A percentile compares a stretch with the other conserved stretches of the same genome.
Evolutionary conservation across 2,329 filamentous ascomycete genomes (phyloP).

Genomic region (Pseudogymnoascus sp.): DNA sequence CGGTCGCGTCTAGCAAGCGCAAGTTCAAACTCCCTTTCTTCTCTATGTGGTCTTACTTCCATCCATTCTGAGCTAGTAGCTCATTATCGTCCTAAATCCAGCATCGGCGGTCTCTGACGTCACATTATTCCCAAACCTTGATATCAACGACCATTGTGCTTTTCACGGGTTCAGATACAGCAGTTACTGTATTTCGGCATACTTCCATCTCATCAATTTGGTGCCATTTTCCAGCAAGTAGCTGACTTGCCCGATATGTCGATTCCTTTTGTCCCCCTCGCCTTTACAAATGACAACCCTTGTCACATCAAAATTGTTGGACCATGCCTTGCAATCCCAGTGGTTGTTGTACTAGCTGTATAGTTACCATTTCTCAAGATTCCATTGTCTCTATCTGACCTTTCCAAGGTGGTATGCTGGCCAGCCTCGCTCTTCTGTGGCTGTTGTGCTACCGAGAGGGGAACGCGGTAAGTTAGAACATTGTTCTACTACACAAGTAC

Average conservation of each 20-base stretch:
- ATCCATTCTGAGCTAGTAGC: neutral
- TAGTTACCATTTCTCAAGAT: conserved; percentile 20
- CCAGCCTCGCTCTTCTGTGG: conserved; percentile 48
- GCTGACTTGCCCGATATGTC: conserved; percentile 24
- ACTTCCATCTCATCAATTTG: neutral
- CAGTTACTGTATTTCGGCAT: neutral
- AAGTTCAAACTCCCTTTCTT: neutral
- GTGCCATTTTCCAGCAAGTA: conserved; percentile 36
- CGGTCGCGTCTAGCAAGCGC: neutral
- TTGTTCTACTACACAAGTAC: neutral
- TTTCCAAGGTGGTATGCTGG: conserved; percentile 43
- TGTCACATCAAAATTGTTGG: conserved; percentile 29
- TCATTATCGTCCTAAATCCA: neutral
- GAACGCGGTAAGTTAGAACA: conserved; percentile 29
- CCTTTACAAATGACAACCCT: conserved; percentile 33
- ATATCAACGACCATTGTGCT: neutral
- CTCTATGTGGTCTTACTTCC: neutral
- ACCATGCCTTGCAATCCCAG: conserved; percentile 11
- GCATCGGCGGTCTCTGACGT: neutral
- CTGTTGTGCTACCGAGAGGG: conserved; percentile 46
- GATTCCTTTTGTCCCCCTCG: neutral
- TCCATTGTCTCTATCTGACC: conserved; percentile 9
- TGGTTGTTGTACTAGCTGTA: conserved; percentile 43
- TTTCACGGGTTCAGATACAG: neutral
- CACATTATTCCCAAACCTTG: neutral